Evolutionary conservation across 2,329 filamentous ascomycete genomes (phyloP).

Genomic region (Diplodia corticola): DNA sequence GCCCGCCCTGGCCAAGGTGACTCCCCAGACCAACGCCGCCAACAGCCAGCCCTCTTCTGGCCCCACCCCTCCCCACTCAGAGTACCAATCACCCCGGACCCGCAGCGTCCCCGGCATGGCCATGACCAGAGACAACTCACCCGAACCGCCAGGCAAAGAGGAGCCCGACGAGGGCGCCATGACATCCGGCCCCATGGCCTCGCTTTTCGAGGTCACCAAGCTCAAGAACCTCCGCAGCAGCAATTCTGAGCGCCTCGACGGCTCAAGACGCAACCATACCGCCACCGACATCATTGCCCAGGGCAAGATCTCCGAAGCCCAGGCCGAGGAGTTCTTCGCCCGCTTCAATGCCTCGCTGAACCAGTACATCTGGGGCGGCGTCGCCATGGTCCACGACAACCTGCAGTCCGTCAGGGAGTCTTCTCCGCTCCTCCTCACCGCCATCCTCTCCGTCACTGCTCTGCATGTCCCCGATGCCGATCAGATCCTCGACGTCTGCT

Average conservation of each 20-base stretch:
- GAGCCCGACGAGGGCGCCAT: slow-evolving; percentile 14
- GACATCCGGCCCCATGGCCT: slow-evolving; percentile 35
- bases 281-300: slow-evolving; percentile 38
- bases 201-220: slow-evolving; percentile 36
- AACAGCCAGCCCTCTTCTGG: slow-evolving; percentile 21
- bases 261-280: slow-evolving; percentile 27
- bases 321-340: slow-evolving; percentile 35
- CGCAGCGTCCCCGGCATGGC: slow-evolving; percentile 35
- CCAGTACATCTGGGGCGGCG: slow-evolving; percentile 37
- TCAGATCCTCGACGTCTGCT: slow-evolving; percentile 35
- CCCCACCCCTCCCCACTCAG: slow-evolving; percentile 31
- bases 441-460: slow-evolving; percentile 35
- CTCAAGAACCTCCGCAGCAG: slow-evolving; percentile 37
- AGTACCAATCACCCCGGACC: slow-evolving; percentile 30
- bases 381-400: slow-evolving; percentile 34
- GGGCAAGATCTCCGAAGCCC: slow-evolving; percentile 30
- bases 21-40: neutral
- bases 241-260: slow-evolving; percentile 30
- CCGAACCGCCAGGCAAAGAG: slow-evolving; percentile 28
- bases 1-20: slow-evolving; percentile 25
- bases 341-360: slow-evolving; percentile 36
- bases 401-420: slow-evolving; percentile 33
- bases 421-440: slow-evolving; percentile 36
- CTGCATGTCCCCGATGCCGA: slow-evolving; percentile 34
- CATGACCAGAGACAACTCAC: slow-evolving; percentile 37